phyloP scores from a whole-genome alignment of 2,329 filamentous ascomycete species.

The Tolypocladium endophyticum region DNA sequence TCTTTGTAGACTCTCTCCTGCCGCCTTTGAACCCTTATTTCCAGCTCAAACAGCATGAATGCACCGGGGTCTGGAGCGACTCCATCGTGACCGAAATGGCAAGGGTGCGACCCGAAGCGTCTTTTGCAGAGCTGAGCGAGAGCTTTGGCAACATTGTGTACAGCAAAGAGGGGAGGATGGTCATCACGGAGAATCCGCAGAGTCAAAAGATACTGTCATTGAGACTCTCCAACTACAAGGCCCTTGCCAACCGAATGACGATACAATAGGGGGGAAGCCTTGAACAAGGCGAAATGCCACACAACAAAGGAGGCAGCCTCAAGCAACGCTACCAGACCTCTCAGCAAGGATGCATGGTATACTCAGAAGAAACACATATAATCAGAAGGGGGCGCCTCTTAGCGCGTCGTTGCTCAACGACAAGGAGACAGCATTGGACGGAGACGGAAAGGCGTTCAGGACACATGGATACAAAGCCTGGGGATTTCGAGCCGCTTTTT shows the following conservation, averaged over 20 bases:
- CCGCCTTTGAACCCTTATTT: conserved; percentile 67
- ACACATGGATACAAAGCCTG: conserved; percentile 1
- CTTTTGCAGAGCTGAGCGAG: conserved; percentile 53
- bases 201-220: conserved; percentile 43
- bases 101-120: conserved; percentile 44
- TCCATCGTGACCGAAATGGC: conserved; percentile 51
- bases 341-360: background rate
- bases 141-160: conserved; percentile 50
- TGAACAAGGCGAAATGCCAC: no score
- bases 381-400: background rate
- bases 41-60: conserved; percentile 46
- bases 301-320: background rate
- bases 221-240: conserved; percentile 46
- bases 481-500: background rate
- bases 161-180: conserved; percentile 48
- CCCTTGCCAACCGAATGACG: conserved; percentile 29
- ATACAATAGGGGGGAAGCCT: conserved; percentile 16
- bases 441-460: conserved; percentile 1
- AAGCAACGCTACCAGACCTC: background rate
- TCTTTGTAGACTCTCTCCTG: conserved; percentile 49
- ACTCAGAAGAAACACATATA: background rate
- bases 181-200: conserved; percentile 43
- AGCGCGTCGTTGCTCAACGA: background rate
- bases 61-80: conserved; percentile 64
- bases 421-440: background rate